phyloP scores from a whole-genome alignment of 768 basidiomycete species.

The Termitomyces sp. region DNA sequence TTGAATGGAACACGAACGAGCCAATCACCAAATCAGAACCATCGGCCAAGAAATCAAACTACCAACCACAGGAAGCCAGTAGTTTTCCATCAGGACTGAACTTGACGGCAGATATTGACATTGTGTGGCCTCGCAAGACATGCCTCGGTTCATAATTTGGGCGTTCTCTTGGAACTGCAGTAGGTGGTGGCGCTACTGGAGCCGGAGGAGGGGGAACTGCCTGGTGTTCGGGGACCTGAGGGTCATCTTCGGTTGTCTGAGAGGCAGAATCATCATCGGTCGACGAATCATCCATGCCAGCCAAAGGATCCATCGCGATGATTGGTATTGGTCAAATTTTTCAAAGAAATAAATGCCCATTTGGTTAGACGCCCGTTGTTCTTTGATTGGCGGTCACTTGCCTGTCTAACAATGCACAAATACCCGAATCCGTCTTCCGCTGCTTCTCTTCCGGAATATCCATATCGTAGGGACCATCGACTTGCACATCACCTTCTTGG shows the following conservation, averaged over 20 bases:
- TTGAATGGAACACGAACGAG: constrained; percentile 20
- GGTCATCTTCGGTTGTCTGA: constrained; percentile 83
- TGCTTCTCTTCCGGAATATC: background rate
- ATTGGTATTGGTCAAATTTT: constrained; percentile 12
- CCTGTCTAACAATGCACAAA: constrained; percentile 11
- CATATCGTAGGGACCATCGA: background rate
- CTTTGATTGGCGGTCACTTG: constrained; percentile 12
- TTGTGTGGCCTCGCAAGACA: constrained; percentile 70
- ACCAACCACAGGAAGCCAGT: constrained; percentile 82
- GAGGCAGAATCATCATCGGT: constrained; percentile 64
- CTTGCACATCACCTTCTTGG: background rate
- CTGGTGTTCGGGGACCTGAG: constrained; percentile 62
- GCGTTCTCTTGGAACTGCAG: constrained; percentile 31
- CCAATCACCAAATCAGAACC: constrained; percentile 12
- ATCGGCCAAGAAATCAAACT: constrained; percentile 6
- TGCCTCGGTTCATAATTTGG: constrained; percentile 70
- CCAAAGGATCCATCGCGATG: constrained; percentile 34
- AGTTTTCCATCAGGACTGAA: constrained; percentile 86
- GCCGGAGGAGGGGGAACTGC: constrained; percentile 29
- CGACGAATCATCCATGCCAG: constrained; percentile 46
- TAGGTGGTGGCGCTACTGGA: constrained; percentile 26
- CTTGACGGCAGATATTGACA: constrained; percentile 83
- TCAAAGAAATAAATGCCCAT: constrained; percentile 4
- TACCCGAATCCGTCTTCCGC: background rate
- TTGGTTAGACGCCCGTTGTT: constrained; percentile 13